These are phyloP conservation scores for Mallotus repandus DNA, from an alignment of 441 rosid species.

Conservation along the genomic window DNA sequence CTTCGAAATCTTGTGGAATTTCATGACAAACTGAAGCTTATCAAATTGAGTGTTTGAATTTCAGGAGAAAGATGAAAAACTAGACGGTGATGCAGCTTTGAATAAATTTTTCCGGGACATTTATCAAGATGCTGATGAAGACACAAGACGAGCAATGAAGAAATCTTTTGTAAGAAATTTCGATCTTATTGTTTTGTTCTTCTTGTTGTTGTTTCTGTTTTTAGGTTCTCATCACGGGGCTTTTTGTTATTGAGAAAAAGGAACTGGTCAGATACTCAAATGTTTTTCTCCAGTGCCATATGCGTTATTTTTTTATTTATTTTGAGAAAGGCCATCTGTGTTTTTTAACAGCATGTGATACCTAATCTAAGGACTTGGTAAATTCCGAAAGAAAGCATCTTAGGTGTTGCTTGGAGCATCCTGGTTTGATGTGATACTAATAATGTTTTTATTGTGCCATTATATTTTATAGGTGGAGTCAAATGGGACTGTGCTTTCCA, in stretches of 20 bases:
- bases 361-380: background rate
- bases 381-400: background rate
- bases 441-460: background rate
- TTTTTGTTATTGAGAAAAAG: background rate
- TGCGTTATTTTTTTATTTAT: too few relatives aligned
- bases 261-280: background rate
- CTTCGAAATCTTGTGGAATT: background rate
- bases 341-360: background rate
- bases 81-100: conserved; percentile 95
- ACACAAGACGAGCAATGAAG: conserved; percentile 85
- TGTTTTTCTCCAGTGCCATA: too few relatives aligned
- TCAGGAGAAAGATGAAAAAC: conserved; percentile 94
- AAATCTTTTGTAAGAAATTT: conserved; percentile 82
- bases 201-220: background rate
- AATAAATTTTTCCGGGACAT: conserved; percentile 90
- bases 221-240: background rate
- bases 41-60: conserved; percentile 16
- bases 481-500: conserved; percentile 70
- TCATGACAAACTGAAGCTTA: background rate
- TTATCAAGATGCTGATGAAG: conserved; percentile 79
- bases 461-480: conserved; percentile 57
- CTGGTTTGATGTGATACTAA: background rate
- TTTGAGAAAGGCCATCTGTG: too few relatives aligned
- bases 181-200: background rate
- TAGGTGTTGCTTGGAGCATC: background rate